Evolutionary conservation across 176 grass and related monocot species (phyloP).

Genomic region (Rhipidocladum racemiflorum): DNA sequence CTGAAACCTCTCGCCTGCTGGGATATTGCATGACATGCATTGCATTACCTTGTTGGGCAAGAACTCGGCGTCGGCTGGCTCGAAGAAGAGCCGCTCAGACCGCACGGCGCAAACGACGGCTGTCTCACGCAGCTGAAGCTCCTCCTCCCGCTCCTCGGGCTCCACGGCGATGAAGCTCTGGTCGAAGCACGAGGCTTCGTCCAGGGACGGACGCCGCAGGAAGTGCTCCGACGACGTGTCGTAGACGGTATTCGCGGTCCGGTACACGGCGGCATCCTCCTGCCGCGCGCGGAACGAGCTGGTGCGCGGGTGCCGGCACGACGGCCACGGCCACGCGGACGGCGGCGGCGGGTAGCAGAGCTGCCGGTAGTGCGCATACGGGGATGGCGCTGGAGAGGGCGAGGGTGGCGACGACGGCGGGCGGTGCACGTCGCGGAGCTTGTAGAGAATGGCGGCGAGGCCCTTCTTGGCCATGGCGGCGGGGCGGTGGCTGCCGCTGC

Average conservation of each 20-base stretch:
- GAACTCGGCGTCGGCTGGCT: conserved; percentile 49
- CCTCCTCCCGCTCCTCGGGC: conserved; percentile 7
- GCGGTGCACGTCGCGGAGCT: conserved; percentile 43
- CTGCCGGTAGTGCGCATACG: conserved; percentile 6
- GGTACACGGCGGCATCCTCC: conserved; percentile 49
- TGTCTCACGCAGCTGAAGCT: conserved; percentile 35
- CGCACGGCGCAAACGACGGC: conserved; percentile 52
- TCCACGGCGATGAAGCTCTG: neutral
- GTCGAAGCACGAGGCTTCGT: conserved; percentile 2
- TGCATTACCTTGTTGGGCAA: conserved; percentile 40
- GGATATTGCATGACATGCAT: neutral
- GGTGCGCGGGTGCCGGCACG: conserved; percentile 75
- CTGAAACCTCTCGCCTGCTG: neutral
- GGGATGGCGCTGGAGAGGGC: neutral
- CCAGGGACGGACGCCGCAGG: conserved; percentile 29
- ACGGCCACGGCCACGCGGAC: conserved; percentile 75
- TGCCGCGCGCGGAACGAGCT: conserved; percentile 58
- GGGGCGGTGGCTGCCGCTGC: conserved; percentile 2
- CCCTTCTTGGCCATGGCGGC: conserved; percentile 48
- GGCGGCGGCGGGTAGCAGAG: conserved; percentile 53
- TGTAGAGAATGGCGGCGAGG: conserved; percentile 50
- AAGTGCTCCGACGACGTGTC: conserved; percentile 41
- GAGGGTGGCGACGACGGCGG: neutral
- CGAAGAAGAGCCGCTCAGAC: conserved; percentile 73
- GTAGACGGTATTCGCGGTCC: conserved; percentile 60